phyloP scores from a whole-genome alignment of 208 protist species.

The Trypanosoma platydactyli region DNA sequence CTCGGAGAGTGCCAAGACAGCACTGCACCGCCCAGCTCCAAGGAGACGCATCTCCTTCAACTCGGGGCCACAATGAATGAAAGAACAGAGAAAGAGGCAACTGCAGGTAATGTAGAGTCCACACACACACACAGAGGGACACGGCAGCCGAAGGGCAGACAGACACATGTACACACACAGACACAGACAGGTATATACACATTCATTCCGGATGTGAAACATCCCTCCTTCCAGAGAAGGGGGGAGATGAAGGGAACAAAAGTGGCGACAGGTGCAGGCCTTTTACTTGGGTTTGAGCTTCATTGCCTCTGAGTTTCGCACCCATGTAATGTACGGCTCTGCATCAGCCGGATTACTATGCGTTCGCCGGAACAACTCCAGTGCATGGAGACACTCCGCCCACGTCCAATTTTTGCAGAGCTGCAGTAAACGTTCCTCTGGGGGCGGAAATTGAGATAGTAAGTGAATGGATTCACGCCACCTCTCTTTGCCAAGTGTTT shows the following conservation, averaged over 20 bases:
- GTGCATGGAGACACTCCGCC: constrained; percentile 34
- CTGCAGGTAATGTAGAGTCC: constrained; percentile 1
- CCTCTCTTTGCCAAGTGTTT: constrained; percentile 15
- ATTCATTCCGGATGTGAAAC: no score
- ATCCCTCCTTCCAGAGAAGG: no score
- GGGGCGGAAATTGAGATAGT: constrained; percentile 22
- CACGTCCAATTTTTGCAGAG: constrained; percentile 25
- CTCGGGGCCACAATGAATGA: neutral
- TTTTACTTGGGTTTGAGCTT: neutral
- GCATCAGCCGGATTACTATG: constrained; percentile 11
- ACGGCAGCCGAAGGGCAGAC: no score
- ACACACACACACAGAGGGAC: constrained; percentile 2
- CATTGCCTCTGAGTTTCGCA: neutral
- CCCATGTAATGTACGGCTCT: constrained; percentile 10
- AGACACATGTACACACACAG: neutral
- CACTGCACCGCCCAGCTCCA: constrained; percentile 21
- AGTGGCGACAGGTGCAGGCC: neutral
- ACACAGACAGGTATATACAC: no score
- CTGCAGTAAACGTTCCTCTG: neutral
- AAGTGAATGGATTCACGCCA: constrained; percentile 30
- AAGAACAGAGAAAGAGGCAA: neutral
- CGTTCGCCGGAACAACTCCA: constrained; percentile 40
- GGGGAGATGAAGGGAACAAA: neutral
- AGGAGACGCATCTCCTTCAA: constrained; percentile 20
- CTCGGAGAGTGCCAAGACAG: constrained; percentile 22